Evolutionary conservation across 164 flowering plant species (phyloP).

Genomic region (Liriodendron chinense): DNA sequence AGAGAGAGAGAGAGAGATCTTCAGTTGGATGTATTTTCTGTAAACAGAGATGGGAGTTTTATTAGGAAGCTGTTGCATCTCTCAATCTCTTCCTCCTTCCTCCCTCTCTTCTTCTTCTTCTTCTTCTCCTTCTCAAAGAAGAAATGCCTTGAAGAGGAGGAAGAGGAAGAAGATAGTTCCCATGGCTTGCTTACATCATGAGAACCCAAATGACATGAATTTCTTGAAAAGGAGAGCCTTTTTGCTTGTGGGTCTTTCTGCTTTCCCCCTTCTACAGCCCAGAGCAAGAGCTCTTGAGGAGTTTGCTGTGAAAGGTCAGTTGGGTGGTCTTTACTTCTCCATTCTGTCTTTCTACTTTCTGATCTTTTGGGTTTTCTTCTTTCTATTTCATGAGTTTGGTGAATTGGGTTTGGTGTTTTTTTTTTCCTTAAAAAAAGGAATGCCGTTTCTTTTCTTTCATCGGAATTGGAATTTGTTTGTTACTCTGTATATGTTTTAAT

Average conservation of each 20-base stretch:
- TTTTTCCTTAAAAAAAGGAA: neutral
- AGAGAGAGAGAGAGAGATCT: neutral
- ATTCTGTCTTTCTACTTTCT: neutral
- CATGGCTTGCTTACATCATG: slow-evolving; percentile 31
- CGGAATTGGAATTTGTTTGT: too few species aligned
- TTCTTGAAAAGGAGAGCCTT: slow-evolving; percentile 43
- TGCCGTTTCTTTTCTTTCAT: too few species aligned
- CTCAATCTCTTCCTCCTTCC: slow-evolving; percentile 21
- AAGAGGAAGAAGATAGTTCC: slow-evolving; percentile 17
- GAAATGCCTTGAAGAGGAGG: slow-evolving; percentile 16
- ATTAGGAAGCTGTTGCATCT: slow-evolving; percentile 26
- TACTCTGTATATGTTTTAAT: neutral
- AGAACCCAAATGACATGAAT: slow-evolving; percentile 20
- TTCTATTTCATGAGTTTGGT: neutral
- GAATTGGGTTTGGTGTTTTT: slow-evolving; percentile 13
- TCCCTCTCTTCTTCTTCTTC: slow-evolving; percentile 21
- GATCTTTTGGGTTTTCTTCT: neutral
- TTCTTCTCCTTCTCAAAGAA: slow-evolving; percentile 14
- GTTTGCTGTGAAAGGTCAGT: slow-evolving; percentile 28
- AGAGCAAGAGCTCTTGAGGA: slow-evolving; percentile 50
- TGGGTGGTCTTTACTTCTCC: neutral
- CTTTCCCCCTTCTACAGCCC: slow-evolving; percentile 49
- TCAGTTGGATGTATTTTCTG: neutral
- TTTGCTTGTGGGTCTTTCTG: slow-evolving; percentile 60
- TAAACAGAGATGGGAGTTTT: neutral